Conservation (phyloP, 2,329 filamentous ascomycete species). For the Sporothrix curviconia region DNA sequence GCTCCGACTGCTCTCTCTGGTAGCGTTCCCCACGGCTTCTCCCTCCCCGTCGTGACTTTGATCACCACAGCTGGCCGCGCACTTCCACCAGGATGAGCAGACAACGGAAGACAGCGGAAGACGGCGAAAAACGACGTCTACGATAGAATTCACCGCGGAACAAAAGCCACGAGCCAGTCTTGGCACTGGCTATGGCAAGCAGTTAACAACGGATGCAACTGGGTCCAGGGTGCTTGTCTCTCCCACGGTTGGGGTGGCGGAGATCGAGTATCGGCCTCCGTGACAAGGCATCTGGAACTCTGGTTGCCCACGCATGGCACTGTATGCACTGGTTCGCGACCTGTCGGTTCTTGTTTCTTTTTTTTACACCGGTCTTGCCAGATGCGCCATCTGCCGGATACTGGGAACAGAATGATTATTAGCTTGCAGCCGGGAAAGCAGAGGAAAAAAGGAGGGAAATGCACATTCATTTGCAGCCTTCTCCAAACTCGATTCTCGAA, state of each 20-base stretch:
- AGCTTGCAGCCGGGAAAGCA: too few relatives aligned
- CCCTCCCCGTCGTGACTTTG: too few relatives aligned
- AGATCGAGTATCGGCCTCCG: not conserved
- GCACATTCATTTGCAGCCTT: not conserved
- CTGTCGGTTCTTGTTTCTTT: not conserved
- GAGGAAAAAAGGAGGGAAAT: not conserved
- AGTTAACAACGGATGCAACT: not conserved
- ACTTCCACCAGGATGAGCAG: too few relatives aligned
- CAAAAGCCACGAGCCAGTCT: not conserved
- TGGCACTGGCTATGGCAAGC: not conserved
- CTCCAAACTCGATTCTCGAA: not conserved
- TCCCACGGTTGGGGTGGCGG: not conserved
- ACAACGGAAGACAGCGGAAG: too few relatives aligned
- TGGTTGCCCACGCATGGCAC: too few relatives aligned
- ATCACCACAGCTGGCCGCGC: too few relatives aligned
- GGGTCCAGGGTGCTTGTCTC: not conserved
- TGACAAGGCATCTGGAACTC: too few relatives aligned
- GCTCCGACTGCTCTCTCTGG: too few relatives aligned
- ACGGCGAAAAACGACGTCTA: too few relatives aligned
- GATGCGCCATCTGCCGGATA: not conserved
- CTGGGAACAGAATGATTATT: not conserved
- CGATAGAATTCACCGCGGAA: too few relatives aligned
- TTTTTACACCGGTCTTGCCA: not conserved
- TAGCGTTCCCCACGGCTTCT: too few relatives aligned
- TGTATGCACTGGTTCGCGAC: not conserved